phyloP scores from a whole-genome alignment of 306 rosid genomes.

The Geum urbanum region DNA sequence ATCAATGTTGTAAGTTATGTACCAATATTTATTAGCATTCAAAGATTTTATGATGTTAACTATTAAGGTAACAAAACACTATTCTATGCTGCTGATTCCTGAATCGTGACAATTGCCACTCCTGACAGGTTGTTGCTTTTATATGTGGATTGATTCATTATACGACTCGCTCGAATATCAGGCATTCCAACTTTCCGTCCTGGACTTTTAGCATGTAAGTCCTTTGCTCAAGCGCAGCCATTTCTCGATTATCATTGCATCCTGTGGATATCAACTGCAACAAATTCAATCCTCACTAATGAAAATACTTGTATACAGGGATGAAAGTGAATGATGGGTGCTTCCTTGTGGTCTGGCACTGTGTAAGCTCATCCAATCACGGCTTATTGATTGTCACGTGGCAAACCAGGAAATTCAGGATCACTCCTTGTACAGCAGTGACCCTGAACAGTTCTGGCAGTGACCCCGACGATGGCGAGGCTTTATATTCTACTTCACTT shows the following conservation, averaged over 20 bases:
- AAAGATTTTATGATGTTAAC: not conserved
- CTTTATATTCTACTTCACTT: not conserved
- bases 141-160: slow-evolving; percentile 82
- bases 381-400: slow-evolving; percentile 73
- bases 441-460: slow-evolving; percentile 78
- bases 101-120: not conserved
- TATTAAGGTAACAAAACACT: not conserved
- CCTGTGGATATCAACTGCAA: slow-evolving; percentile 1
- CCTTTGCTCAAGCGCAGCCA: not conserved
- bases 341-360: slow-evolving; percentile 76
- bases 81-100: not conserved
- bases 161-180: slow-evolving; percentile 47
- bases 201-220: slow-evolving; percentile 94
- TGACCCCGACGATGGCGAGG: slow-evolving; percentile 18
- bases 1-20: slow-evolving; percentile 79
- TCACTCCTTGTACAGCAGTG: slow-evolving; percentile 71
- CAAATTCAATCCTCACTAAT: not conserved
- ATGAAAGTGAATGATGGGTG: slow-evolving; percentile 99
- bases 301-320: slow-evolving; percentile 37
- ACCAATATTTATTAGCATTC: not conserved
- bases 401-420: slow-evolving; percentile 97
- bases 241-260: not conserved
- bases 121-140: slow-evolving; percentile 71
- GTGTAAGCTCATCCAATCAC: slow-evolving; percentile 77
- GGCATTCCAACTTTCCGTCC: slow-evolving; percentile 58